A percentile compares a stretch with the other conserved stretches of the same genome.
phyloP scores from a whole-genome alignment of 441 rosid genomes.

The Mallotus repandus region DNA sequence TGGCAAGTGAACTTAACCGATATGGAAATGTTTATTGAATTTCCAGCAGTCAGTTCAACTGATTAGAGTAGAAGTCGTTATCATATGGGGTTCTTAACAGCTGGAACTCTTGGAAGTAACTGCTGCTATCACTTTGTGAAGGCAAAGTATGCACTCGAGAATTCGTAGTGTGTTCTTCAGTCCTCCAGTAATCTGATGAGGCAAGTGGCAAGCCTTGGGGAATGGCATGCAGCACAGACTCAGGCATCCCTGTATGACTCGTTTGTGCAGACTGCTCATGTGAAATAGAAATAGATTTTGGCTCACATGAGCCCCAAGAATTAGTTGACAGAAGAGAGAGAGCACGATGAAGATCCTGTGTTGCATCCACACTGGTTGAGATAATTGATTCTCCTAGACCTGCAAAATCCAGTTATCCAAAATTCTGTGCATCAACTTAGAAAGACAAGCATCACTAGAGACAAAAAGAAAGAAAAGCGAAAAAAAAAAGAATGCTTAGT shows the following conservation, averaged over 20 bases:
- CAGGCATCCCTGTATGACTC: slow-evolving; percentile 30
- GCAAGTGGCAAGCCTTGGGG: slow-evolving; percentile 35
- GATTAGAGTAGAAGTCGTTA: slow-evolving; percentile 37
- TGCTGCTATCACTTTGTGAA: slow-evolving; percentile 30
- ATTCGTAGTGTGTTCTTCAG: slow-evolving; percentile 37
- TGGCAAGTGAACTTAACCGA: slow-evolving; percentile 4
- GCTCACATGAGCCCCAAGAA: slow-evolving; percentile 51
- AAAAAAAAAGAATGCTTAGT: not conserved
- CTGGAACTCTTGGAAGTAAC: slow-evolving; percentile 48
- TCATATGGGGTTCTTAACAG: slow-evolving; percentile 45
- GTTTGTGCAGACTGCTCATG: slow-evolving; percentile 38
- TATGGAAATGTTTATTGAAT: not conserved
- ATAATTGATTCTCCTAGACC: slow-evolving; percentile 55
- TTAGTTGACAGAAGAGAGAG: slow-evolving; percentile 99
- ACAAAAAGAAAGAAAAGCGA: not conserved
- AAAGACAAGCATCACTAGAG: not conserved
- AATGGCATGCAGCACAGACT: slow-evolving; percentile 30
- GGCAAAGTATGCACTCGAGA: slow-evolving; percentile 31
- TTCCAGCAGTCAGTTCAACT: slow-evolving; percentile 35
- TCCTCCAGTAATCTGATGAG: slow-evolving; percentile 51
- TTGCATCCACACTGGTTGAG: slow-evolving; percentile 48
- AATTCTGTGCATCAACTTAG: slow-evolving; percentile 8
- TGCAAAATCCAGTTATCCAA: slow-evolving; percentile 22
- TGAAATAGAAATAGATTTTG: slow-evolving; percentile 44
- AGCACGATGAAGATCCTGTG: slow-evolving; percentile 82